Conservation (phyloP, 192 early-diverging fungal genomes). For the Mortierella claussenii region DNA sequence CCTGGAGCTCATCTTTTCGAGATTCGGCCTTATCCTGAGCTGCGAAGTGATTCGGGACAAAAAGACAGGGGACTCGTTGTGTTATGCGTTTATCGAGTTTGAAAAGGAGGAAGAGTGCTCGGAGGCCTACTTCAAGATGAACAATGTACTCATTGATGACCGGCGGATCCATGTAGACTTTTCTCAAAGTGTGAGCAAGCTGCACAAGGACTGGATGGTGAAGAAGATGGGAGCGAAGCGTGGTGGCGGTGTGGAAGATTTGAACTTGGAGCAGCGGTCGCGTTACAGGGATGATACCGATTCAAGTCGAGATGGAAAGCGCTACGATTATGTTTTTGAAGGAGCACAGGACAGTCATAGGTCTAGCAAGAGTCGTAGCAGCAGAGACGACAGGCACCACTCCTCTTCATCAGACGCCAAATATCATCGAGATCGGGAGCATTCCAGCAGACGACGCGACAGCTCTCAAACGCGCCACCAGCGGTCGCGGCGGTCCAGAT, state of each 20-base stretch:
- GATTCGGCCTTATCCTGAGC: constrained; percentile 89
- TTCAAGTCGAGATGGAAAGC: constrained; percentile 16
- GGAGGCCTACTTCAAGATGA: constrained; percentile 97
- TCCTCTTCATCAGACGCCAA: constrained; percentile 3
- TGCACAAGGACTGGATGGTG: constrained; percentile 83
- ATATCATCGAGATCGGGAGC: constrained; percentile 17
- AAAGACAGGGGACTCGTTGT: constrained; percentile 83
- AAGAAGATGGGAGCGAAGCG: constrained; percentile 54
- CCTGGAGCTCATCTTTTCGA: constrained; percentile 90
- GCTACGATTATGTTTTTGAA: constrained; percentile 63
- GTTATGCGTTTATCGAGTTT: constrained; percentile 98
- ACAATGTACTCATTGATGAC: constrained; percentile 96
- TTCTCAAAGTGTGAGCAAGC: constrained; percentile 91
- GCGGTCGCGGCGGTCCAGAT: constrained; percentile 9
- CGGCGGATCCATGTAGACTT: constrained; percentile 97
- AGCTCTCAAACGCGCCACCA: neutral
- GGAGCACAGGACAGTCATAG: neutral
- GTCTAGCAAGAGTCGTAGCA: constrained; percentile 6
- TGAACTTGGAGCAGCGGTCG: constrained; percentile 61
- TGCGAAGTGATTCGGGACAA: constrained; percentile 93
- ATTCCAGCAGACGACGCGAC: constrained; percentile 12
- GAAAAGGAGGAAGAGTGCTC: constrained; percentile 87
- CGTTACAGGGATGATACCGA: constrained; percentile 59
- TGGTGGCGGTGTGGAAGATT: constrained; percentile 56
- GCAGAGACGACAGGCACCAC: constrained; percentile 7